Base-by-base conservation (phyloP, 805 yeast genomes). In the Wickerhamomyces bovis region DNA sequence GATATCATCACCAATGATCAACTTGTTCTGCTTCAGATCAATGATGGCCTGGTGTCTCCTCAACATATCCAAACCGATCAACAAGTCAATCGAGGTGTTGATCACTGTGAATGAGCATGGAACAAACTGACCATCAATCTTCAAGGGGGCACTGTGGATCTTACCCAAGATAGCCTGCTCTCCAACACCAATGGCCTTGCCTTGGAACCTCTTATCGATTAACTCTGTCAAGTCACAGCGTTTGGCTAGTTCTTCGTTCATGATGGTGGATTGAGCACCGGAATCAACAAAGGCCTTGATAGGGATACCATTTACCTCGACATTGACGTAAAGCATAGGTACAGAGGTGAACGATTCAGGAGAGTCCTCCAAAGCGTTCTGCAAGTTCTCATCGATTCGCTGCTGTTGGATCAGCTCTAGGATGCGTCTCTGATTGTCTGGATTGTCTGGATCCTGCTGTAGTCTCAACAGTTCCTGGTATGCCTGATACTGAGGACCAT, bases 231-330 rank as follows among this genome's bases (percentile, higher is more conserved):
- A 67, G 2, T 85, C 85, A 49, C 90, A 78, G 42, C 71, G 68
- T 51, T 84, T 85, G 0, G 96, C 96, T 52, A 90, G 71, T 38
- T 71, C 69, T 1, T 95, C 85, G 28, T 89, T 81, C 59, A 94
- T 79, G 38, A 94, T 83, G 0, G 99, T 89, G 25, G 80, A 71
- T 64, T 89, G 97, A 0, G 99, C 98, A 2, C 99, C 99, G 0
- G 97, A 81, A 63, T 94, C 99, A 6, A 94, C 95, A 69, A 94
- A 89, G 0, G 98, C 98, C 62, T 87, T 87, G 3, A 89, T 84
- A 20, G 83, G 81, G 41, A 75, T 72, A 1, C 94, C 92, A 58
- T 94, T 90, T 33, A 92, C 83, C 53, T 79, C 83, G 38, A 89
- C 73, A 46, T 81, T 73, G 15, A 94, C 80, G 65, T 83, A 92